These are phyloP conservation scores for Solanum ossicruentum DNA, from an alignment of 257 asterid species.

Conservation along the genomic window DNA sequence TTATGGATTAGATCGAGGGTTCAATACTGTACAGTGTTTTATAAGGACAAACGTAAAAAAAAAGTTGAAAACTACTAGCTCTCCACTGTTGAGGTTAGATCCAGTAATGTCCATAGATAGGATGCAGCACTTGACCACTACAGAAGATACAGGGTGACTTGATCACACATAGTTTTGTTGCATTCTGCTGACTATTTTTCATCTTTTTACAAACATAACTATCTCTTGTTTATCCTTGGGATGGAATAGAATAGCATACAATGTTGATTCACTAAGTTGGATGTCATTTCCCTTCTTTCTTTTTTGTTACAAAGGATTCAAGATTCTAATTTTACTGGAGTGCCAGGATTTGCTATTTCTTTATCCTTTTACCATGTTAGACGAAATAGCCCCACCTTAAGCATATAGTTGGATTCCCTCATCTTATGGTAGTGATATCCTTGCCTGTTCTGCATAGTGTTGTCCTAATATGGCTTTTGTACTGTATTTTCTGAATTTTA, in stretches of 20 bases:
- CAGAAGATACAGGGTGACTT: neutral
- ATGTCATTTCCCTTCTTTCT: neutral
- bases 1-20: neutral
- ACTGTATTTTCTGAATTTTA: neutral
- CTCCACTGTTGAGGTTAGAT: neutral
- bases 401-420: neutral
- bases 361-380: neutral
- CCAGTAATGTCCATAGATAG: neutral
- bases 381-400: neutral
- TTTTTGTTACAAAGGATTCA: neutral
- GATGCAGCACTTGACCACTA: neutral
- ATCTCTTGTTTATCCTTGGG: neutral
- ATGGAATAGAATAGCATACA: neutral
- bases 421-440: neutral
- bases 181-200: neutral
- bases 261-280: neutral
- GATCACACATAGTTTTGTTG: neutral
- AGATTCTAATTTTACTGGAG: neutral
- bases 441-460: neutral
- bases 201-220: neutral
- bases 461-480: neutral
- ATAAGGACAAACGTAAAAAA: neutral
- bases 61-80: neutral
- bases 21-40: neutral
- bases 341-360: neutral